Evolutionary conservation across 148 eudicot genomes (phyloP), one percentile per base, ranked within the genome.

Genomic region (Rhododendron kiyosumense): DNA sequence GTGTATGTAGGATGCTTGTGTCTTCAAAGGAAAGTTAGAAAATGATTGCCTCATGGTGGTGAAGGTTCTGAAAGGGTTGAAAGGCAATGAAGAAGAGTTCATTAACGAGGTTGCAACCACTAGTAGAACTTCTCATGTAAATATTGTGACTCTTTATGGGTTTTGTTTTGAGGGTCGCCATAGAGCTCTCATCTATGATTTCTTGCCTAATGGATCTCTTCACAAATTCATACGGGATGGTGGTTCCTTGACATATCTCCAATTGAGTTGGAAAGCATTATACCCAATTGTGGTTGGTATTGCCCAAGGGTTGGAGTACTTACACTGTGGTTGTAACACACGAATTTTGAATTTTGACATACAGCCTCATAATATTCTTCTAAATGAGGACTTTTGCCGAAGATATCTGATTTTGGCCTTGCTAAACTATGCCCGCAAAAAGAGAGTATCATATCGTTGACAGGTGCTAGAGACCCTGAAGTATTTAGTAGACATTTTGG

Each of bases 141-240:
- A 88, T 32, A 82, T 88, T 28, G 90, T 88, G 32, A 83, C 59
- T 79, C 82, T 48, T 48, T 38, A n/a, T 7, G 61, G 82, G 18
- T 79, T 79, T 11, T 79, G 82, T 14, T 46, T 79, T 10, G 82
- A 79, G 59, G 82, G 82, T 79, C 8, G 2, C 36, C 46, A 78
- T 18, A 78, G 52, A 78, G 81, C 81, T 41, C 51, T 45, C 48
- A 45, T 45, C 7, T 7, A 65, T 46, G 82, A 88, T 12, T 83
- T 34, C 81, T 83, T 86, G 86, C 86, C 87, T 12, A 71, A 85
- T 22, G 85, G 85, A 15, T 54, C 59, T 54, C 59, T 15, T 54
- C 22, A 54, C 7, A 54, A 54, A 54, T 54, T 54, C 22, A 54
- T 54, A 54, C 59, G 17, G 15, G 43, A 38, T 38, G 36, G 26